Base-by-base conservation (phyloP, 768 basidiomycete species). In the Leccinum subtestaceum region DNA sequence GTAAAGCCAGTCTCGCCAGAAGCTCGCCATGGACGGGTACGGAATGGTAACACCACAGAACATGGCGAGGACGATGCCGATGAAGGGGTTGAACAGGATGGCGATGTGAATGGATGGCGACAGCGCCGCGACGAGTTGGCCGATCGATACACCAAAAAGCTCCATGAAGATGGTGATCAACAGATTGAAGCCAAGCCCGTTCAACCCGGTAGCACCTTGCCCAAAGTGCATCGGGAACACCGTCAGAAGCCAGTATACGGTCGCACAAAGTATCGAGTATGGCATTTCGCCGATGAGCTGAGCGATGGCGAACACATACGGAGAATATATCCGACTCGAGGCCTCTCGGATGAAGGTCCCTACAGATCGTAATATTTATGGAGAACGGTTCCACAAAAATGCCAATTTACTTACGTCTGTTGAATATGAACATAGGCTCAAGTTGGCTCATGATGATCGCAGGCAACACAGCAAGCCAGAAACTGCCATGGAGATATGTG, bases 31-130 rank as follows among this genome's bases (percentile, higher is more conserved):
- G 4, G 78, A 79, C 0, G 85, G 82, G 58, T 81, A 87, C 0
- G 89, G 89, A 56, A 92, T 83, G 1, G 88, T 87, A 15, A 92
- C 89, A 68, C 92, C 92, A 64, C 89, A 91, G 81, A 93, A 93
- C 15, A 85, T 80, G 4, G 82, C 74, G 53, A 92, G 81, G 40
- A 88, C 76, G 32, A 87, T 70, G 46, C 80, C 76, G 51, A 92
- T 60, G 79, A 91, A 88, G 2, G 92, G 91, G 70, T 90, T 93
- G 76, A 87, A 88, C 56, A 93, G 75, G 6, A 89, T 88, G 10
- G 91, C 91, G 40, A 91, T 83, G 67, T 89, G 85, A 53, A 94
- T 81, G 49, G 86, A 84, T 0, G 93, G 91, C 1, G 86, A 86
- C 17, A 93, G 72, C 2, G 93, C 84, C 19, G 86, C 91, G 45